A percentile compares a stretch with the other conserved stretches of the same genome.
Evolutionary conservation across 1,284 basidiomycete genomes (phyloP).

Genomic region (Gymnopus androsaceus): DNA sequence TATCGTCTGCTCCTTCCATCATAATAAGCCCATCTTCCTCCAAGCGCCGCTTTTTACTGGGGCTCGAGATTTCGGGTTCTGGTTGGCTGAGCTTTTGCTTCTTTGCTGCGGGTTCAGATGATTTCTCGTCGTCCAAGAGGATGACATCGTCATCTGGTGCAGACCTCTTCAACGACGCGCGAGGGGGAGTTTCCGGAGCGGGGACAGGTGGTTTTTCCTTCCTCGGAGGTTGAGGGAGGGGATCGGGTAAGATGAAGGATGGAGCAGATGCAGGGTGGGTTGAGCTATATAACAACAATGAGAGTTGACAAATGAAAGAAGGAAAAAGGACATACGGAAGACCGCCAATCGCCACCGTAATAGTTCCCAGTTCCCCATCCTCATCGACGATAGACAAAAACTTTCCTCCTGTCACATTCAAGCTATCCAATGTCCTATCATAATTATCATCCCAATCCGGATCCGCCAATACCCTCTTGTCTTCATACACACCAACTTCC

Average conservation of each 20-base stretch:
- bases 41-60: constrained; percentile 62
- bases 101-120: constrained; percentile 16
- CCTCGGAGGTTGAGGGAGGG: constrained; percentile 57
- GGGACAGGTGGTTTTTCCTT: constrained; percentile 45
- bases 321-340: constrained; percentile 62
- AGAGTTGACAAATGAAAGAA: constrained; percentile 10
- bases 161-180: constrained; percentile 53
- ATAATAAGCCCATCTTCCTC: constrained; percentile 75
- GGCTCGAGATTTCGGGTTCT: constrained; percentile 39
- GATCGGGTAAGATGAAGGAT: constrained; percentile 60
- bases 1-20: constrained; percentile 59
- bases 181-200: constrained; percentile 43
- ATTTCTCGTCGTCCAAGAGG: constrained; percentile 49
- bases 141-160: constrained; percentile 48
- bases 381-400: constrained; percentile 89
- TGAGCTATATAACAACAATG: constrained; percentile 38
- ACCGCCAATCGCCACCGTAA: constrained; percentile 70
- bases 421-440: constrained; percentile 68
- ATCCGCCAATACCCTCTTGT: constrained; percentile 79
- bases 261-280: constrained; percentile 51
- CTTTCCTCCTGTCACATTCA: constrained; percentile 74
- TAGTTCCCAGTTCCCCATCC: constrained; percentile 75
- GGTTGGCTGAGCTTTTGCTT: constrained; percentile 28
- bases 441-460: constrained; percentile 90
- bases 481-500: constrained; percentile 87